Conservation (phyloP, 768 basidiomycete genomes). For the Xerocomellus intermedius region DNA sequence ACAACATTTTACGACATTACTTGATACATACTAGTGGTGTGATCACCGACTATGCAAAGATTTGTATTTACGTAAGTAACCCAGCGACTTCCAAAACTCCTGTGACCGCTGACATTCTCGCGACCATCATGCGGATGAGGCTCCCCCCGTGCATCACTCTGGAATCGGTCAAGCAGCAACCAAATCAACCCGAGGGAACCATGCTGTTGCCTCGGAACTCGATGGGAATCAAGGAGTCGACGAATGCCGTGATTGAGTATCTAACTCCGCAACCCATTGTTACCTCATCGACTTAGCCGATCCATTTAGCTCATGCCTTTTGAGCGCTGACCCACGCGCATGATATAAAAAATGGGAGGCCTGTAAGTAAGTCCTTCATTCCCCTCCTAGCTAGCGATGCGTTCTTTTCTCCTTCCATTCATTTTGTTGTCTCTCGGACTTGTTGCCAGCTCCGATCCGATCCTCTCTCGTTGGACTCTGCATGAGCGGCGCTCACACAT, state of each 20-base stretch:
- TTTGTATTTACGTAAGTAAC: no score
- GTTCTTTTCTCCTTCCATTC: slow-evolving; percentile 21
- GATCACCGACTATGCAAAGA: no score
- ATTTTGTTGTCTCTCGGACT: slow-evolving; percentile 22
- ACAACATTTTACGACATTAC: neutral
- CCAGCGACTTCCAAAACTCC: no score
- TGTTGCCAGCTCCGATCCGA: slow-evolving; percentile 3
- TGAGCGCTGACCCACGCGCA: neutral
- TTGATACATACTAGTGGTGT: no score
- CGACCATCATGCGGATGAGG: no score
- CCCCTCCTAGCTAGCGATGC: slow-evolving; percentile 4
- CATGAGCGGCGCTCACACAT: slow-evolving; percentile 32
- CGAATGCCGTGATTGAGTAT: neutral
- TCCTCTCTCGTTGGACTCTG: slow-evolving; percentile 2
- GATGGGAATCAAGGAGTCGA: neutral
- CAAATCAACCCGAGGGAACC: neutral
- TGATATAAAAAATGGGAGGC: neutral
- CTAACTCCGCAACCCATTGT: no score
- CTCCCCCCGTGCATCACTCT: neutral
- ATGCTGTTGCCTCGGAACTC: neutral
- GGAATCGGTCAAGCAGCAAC: neutral
- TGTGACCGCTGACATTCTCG: no score
- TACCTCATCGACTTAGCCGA: neutral
- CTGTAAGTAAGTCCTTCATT: neutral
- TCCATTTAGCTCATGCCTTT: neutral